phyloP scores from a whole-genome alignment of 2,329 filamentous ascomycete genomes.

The Nemania abortiva region DNA sequence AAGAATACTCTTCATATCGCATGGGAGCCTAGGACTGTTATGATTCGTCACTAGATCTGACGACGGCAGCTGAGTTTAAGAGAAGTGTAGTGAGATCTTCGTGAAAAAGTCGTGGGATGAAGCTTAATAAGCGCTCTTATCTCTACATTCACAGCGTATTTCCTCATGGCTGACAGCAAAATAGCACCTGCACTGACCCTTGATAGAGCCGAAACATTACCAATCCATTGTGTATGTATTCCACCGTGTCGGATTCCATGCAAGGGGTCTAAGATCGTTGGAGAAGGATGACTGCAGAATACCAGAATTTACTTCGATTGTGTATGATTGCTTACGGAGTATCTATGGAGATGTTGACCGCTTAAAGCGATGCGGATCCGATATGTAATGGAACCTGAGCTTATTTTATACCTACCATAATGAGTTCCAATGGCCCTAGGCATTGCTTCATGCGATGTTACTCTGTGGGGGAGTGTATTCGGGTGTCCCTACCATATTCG shows the following conservation, averaged over 20 bases:
- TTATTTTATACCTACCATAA: not conserved
- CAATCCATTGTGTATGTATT: not conserved
- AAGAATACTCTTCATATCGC: too few relatives aligned
- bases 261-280: not conserved
- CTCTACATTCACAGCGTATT: too few relatives aligned
- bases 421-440: not conserved
- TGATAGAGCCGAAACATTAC: not conserved
- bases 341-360: not conserved
- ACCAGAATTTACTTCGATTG: not conserved
- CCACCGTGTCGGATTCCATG: not conserved
- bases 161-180: too few relatives aligned
- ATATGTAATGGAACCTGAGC: not conserved
- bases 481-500: not conserved
- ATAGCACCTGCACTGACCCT: too few relatives aligned
- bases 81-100: too few relatives aligned
- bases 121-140: too few relatives aligned
- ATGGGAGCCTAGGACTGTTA: too few relatives aligned
- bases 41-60: too few relatives aligned
- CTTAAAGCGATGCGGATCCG: not conserved
- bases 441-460: not conserved
- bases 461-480: slow-evolving; percentile 5
- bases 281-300: not conserved
- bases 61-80: too few relatives aligned
- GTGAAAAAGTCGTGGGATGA: too few relatives aligned
- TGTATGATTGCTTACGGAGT: not conserved